Base-by-base conservation (phyloP, 164 flowering plant genomes). In the Aristolochia fimbriata region DNA sequence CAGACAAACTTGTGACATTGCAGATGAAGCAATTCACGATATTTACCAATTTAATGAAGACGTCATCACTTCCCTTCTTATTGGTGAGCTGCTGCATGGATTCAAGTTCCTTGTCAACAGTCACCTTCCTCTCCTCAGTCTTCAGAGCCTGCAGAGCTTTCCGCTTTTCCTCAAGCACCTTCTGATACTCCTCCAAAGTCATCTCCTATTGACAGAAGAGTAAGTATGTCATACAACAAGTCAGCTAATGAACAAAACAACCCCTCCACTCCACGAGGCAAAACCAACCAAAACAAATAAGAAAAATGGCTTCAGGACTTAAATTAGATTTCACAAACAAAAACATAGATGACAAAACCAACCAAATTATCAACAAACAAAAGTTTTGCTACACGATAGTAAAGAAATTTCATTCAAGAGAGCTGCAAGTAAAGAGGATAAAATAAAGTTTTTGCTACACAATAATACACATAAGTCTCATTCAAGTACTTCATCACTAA, bases 131-230 rank as follows among this genome's bases (percentile, higher is more conserved):
- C 62, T 80, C 93, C 73, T 85, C 91, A 21, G 75, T 25, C 74
- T 85, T 91, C 60, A 69, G 50, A 10, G 85, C 78, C 41, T 59
- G 74, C 72, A 91, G 68, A 55, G 87, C 84, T 70, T 84, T 84
- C 68, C 91, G 85, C 65, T 89, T 87, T 81, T 89, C 98, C 68
- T 87, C 98, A n/a, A 73, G 79, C 13, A 89, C 75, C 65, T 89
- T 89, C 76, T 80, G 74, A 70, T 91, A 91, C 81, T 91, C 96
- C 37, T 85, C 92, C 19, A 89, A 71, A 25, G 96, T 91, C 96
- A 91, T 88, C 80, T 85, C 87, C 98, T 89, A 56, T 63, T 20
- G 59, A 4, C 45, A 61, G 16, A 25, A 27, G 27, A 24, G 6
- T 0, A 55, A 55, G 41, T 3, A 11, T 55, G 15, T 24, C 19